Evolutionary conservation across 73 alveolate species (phyloP).

Genomic region (Tetrahymena elliotti): DNA sequence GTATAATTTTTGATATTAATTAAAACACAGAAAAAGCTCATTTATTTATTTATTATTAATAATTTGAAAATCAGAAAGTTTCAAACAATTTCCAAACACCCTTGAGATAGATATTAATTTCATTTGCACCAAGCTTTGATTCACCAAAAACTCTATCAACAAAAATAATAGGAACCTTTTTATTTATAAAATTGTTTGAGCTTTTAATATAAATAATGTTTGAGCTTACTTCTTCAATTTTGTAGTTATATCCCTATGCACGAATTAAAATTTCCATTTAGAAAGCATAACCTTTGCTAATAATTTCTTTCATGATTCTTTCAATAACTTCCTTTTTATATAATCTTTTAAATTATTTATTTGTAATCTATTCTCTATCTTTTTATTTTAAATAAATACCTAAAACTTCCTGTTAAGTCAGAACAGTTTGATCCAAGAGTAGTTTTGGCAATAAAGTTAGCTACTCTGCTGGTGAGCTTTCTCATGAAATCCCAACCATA

Average conservation of each 20-base stretch:
- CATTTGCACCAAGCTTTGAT: constrained; percentile 93
- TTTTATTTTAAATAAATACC: constrained; percentile 2
- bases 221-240: constrained; percentile 28
- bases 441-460: constrained; percentile 89
- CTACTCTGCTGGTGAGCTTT: constrained; percentile 92
- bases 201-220: neutral
- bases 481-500: constrained; percentile 95
- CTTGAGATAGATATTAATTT: constrained; percentile 80
- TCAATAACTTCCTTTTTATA: constrained; percentile 80
- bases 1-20: neutral
- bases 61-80: constrained; percentile 56
- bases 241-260: constrained; percentile 73
- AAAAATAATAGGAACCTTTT: constrained; percentile 94
- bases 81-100: constrained; percentile 82
- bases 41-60: neutral
- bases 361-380: neutral
- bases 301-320: constrained; percentile 67
- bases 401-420: constrained; percentile 96
- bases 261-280: constrained; percentile 95
- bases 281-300: constrained; percentile 93
- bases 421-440: constrained; percentile 77
- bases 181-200: neutral
- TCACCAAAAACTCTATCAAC: constrained; percentile 96
- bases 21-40: neutral
- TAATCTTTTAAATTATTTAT: constrained; percentile 10